These are phyloP conservation scores for Tilletia walkeri DNA, from an alignment of 1,284 basidiomycete genomes.

Conservation along the genomic window DNA sequence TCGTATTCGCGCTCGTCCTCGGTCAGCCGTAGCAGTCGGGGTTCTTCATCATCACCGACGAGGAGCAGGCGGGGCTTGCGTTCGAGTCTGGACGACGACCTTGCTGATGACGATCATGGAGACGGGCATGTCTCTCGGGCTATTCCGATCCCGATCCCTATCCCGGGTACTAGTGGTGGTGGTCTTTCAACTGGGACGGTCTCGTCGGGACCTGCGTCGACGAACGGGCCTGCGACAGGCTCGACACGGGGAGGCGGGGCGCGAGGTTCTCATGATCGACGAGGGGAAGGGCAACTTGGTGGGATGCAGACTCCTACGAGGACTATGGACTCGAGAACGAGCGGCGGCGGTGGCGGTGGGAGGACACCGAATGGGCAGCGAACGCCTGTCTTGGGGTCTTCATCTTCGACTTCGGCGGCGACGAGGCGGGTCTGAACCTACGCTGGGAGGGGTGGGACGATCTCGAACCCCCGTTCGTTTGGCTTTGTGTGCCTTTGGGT, in stretches of 20 bases:
- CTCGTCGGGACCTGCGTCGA: too few species aligned
- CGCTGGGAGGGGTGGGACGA: too few species aligned
- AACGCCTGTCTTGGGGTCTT: not conserved
- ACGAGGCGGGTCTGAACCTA: not conserved
- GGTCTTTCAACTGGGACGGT: not conserved
- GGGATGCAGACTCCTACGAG: not conserved
- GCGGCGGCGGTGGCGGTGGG: not conserved
- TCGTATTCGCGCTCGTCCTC: too few species aligned
- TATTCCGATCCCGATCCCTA: conserved; percentile 1
- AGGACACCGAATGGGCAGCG: not conserved
- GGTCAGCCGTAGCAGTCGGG: too few species aligned
- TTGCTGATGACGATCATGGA: too few species aligned
- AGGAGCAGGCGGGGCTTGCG: not conserved
- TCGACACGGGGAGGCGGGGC: too few species aligned
- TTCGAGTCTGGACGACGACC: not conserved
- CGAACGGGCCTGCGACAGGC: too few species aligned
- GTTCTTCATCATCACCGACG: not conserved
- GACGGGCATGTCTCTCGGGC: not conserved
- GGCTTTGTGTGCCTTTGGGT: too few species aligned
- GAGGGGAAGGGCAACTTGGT: not conserved
- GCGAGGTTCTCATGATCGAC: not conserved
- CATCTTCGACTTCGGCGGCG: not conserved
- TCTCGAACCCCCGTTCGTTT: too few species aligned
- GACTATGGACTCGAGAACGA: not conserved
- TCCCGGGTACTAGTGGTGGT: not conserved